phyloP scores from a whole-genome alignment of 192 early-diverging fungal species.

The Tieghemiomyces parasiticus region DNA sequence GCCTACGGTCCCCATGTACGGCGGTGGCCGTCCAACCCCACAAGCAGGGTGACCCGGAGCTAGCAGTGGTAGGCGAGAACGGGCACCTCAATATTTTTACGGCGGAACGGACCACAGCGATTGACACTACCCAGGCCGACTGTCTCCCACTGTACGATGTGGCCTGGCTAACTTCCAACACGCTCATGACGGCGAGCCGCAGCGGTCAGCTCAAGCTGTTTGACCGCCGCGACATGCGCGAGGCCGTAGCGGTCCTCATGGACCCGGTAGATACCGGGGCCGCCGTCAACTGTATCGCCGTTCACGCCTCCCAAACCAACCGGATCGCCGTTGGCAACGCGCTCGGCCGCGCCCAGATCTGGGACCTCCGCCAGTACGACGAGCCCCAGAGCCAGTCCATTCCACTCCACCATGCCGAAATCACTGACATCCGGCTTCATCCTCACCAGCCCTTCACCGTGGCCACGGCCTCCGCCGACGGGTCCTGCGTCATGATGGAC shows the following conservation, averaged over 20 bases:
- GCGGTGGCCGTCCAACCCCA: constrained; percentile 20
- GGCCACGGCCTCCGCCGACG: constrained; percentile 31
- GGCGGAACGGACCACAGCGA: constrained; percentile 19
- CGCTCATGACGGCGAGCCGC: constrained; percentile 22
- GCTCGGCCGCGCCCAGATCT: constrained; percentile 20
- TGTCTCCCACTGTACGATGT: constrained; percentile 18
- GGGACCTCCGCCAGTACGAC: constrained; percentile 25
- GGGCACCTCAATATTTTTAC: constrained; percentile 18
- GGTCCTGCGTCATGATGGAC: constrained; percentile 22
- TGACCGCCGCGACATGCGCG: constrained; percentile 19
- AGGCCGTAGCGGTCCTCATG: constrained; percentile 20
- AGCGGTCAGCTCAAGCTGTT: constrained; percentile 29
- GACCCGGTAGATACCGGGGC: constrained; percentile 12
- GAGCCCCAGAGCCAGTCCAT: constrained; percentile 19
- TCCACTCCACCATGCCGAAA: constrained; percentile 21
- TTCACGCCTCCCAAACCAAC: constrained; percentile 30
- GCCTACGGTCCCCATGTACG: constrained; percentile 12
- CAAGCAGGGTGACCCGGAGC: constrained; percentile 12
- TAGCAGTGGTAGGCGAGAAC: constrained; percentile 32
- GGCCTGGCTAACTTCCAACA: constrained; percentile 25
- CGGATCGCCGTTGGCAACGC: constrained; percentile 26
- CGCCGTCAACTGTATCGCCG: constrained; percentile 23
- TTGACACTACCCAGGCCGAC: not conserved
- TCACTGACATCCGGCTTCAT: constrained; percentile 25
- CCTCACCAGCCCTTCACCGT: constrained; percentile 19